Base-by-base conservation (phyloP, 2,329 filamentous ascomycete genomes). In the Pseudogymnoascus sp. region DNA sequence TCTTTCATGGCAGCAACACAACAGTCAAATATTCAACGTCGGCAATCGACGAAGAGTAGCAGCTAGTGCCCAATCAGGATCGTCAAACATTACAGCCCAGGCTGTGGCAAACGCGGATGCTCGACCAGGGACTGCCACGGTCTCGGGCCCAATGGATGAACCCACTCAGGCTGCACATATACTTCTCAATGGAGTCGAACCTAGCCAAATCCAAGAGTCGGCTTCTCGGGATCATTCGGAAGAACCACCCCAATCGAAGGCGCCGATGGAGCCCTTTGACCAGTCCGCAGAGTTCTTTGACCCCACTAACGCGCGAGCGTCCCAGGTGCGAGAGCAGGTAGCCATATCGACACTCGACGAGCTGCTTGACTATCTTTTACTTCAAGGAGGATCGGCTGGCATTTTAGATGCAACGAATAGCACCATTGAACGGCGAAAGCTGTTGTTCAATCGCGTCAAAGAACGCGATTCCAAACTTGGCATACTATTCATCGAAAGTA, bases 331-430 rank as follows among this genome's bases (percentile, higher is more conserved):
- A 67, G 93, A 99, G 73, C 90, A 96, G 75, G 90, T 96, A 37
- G 95, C 95, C 4, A 84, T 97, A 74, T 90, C 93, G 61, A 97
- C 95, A 0, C 78, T 97, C 61, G 91, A 99, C 70, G 95, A 99
- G 72, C 81, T 97, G 7, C 77, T 99, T 56, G 89, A 96, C 69
- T 99, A 96, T 74, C 86, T 99, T 10, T 80, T 97, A 35, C 81
- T 87, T 24, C 82, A 87, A 62, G 91, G 89, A 29, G 95, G 95
- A 56, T 90, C 92, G 31, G 91, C 97, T 8, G 95, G 95, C 38
- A 97, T 99, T 67, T 84, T 99, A 11, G 95, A 99, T 76, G 95
- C 95, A 6, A 99, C 95, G 6, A 99, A 99, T 78, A 97, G 93
- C 78, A 99, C 95, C 0, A 82, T 96, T 60, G 84, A 91, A 67